Conservation (phyloP, 1,139 yeast genomes). For the Sugiyamaella sp. region DNA sequence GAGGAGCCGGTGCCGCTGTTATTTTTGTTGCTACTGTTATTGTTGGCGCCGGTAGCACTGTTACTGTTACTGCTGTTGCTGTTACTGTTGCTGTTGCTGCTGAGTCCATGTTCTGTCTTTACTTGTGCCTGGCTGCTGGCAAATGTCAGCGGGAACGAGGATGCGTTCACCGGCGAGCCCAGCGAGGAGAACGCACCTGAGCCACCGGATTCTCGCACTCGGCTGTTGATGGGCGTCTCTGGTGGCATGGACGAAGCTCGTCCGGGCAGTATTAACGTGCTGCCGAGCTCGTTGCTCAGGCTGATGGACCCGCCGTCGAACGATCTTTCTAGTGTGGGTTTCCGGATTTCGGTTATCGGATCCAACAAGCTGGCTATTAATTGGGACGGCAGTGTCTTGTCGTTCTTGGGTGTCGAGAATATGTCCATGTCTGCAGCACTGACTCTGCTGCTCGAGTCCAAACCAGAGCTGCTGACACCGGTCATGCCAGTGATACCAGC, state of each 20-base stretch:
- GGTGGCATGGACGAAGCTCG: slow-evolving; percentile 25
- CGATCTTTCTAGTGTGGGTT: slow-evolving; percentile 20
- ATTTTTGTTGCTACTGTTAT: not conserved
- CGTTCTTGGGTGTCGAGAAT: slow-evolving; percentile 23
- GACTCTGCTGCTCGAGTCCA: not conserved
- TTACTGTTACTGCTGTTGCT: not conserved
- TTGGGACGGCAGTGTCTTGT: slow-evolving; percentile 16
- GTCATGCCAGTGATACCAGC: not conserved
- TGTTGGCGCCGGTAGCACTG: too few species aligned
- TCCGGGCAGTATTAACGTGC: slow-evolving; percentile 17
- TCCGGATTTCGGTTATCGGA: slow-evolving; percentile 23
- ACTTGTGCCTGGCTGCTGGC: slow-evolving; percentile 23
- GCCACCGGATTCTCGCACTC: not conserved
- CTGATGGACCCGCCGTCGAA: not conserved
- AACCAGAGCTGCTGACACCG: not conserved
- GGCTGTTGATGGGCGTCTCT: slow-evolving; percentile 22
- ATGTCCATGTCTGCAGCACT: not conserved
- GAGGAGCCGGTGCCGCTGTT: not conserved
- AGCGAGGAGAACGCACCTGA: slow-evolving; percentile 6
- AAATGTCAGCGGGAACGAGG: slow-evolving; percentile 30
- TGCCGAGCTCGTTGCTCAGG: slow-evolving; percentile 10
- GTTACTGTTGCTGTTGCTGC: not conserved
- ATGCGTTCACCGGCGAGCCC: slow-evolving; percentile 9
- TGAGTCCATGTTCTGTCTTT: slow-evolving; percentile 2
- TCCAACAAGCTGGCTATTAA: slow-evolving; percentile 15